These are phyloP conservation scores for Lactifluus echinatus DNA, from an alignment of 768 basidiomycete species.

Conservation along the genomic window DNA sequence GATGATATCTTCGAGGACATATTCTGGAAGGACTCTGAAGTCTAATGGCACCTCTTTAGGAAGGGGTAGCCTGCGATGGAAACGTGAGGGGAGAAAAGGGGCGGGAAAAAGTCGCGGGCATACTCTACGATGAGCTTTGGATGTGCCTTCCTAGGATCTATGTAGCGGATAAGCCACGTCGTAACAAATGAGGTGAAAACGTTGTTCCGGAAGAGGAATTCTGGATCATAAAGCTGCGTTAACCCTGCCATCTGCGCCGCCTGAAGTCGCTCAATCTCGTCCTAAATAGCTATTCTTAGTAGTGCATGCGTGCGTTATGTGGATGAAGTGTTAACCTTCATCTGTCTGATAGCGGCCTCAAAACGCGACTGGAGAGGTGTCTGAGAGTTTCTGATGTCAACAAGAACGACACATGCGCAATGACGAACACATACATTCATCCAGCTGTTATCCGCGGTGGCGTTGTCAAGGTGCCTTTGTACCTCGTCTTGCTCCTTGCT, in stretches of 20 bases:
- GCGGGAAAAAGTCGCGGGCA: conserved; percentile 24
- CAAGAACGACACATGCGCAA: neutral
- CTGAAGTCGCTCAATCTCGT: conserved; percentile 59
- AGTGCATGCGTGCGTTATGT: neutral
- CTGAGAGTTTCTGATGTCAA: conserved; percentile 30
- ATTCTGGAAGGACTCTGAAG: conserved; percentile 88
- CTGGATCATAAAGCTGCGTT: conserved; percentile 81
- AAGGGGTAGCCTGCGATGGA: conserved; percentile 63
- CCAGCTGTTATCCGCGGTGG: conserved; percentile 75
- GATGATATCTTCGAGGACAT: conserved; percentile 87
- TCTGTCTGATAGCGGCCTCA: conserved; percentile 65
- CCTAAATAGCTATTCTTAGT: conserved; percentile 30
- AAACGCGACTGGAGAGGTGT: conserved; percentile 66
- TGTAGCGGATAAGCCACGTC: conserved; percentile 87
- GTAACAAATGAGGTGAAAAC: conserved; percentile 86
- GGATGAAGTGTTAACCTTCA: conserved; percentile 36
- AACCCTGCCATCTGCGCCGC: conserved; percentile 75
- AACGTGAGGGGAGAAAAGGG: neutral
- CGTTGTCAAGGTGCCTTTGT: conserved; percentile 63
- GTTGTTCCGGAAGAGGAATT: conserved; percentile 67
- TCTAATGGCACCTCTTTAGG: conserved; percentile 76
- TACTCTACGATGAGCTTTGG: conserved; percentile 63
- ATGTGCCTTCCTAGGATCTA: conserved; percentile 71
- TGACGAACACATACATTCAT: conserved; percentile 49
- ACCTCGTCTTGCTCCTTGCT: conserved; percentile 70